Base-by-base conservation (phyloP, 495 filamentous ascomycete genomes). In the Penicillium ucsense region DNA sequence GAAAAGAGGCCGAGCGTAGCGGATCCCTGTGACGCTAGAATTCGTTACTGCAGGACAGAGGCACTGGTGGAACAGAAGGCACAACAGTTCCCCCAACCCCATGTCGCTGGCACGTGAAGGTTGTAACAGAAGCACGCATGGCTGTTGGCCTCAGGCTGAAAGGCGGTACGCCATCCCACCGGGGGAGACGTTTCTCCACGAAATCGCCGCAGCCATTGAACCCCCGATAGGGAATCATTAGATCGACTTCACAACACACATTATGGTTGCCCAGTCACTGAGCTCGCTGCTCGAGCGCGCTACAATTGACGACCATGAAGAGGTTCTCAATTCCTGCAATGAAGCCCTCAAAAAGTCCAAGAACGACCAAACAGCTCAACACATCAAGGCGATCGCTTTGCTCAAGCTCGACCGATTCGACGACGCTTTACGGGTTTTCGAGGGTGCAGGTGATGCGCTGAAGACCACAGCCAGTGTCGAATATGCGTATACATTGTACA, bases 401-500 rank as follows among this genome's bases (percentile, higher is more conserved):
- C 67, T 97, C 43, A 94, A 94, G 61, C 82, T 97, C 43, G 94
- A 99, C 62, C 88, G 90, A 48, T 96, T 84, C 63, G 84, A 92
- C 12, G 92, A 98, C 68, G 85, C 89, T 27, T 72, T 95, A 41
- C 81, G 80, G 38, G 78, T 81, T 32, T 76, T 97, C 47, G 81
- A 88, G 57, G 78, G 82, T 35, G 83, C 76, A 38, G 86, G 84
- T 33, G 73, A 84, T 53, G 66, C 62, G 43, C 63, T 95, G 47
- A 84, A 84, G 60, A 70, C 81, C 41, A 63, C 61, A 34, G 90
- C 85, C 29, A 56, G 71, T 8, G 65, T 95, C 38, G 92, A 95
- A 67, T 85, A 85, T 62, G 86, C 88, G 3, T 99, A 99, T 74
- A 84, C 86, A 11, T 72, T 95, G 20, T 99, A 97, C 69, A 96